Evolutionary conservation across 169 alveolate genomes (phyloP).

Genomic region (Fabrea salina): DNA sequence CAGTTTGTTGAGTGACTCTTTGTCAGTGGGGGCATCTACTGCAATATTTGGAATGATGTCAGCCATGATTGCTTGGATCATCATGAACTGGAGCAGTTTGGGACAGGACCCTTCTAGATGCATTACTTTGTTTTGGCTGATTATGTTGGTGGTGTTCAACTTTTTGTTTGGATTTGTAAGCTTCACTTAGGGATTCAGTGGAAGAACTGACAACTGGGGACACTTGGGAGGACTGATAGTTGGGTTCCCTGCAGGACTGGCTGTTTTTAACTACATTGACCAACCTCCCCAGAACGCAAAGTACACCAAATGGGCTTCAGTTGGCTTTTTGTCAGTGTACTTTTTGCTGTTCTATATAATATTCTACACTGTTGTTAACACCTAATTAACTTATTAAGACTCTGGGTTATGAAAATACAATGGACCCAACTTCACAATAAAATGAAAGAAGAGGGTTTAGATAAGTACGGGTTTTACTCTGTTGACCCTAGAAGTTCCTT

Average conservation of each 20-base stretch:
- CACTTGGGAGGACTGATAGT: conserved; percentile 55
- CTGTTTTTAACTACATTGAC: conserved; percentile 28
- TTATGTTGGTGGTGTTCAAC: conserved; percentile 27
- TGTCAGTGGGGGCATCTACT: conserved; percentile 57
- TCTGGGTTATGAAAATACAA: too few species aligned
- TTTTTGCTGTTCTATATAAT: conserved; percentile 3
- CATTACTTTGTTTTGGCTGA: conserved; percentile 30
- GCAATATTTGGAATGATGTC: conserved; percentile 45
- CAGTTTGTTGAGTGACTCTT: not conserved
- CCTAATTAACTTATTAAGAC: not conserved
- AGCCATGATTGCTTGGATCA: conserved; percentile 33
- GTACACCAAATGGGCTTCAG: not conserved
- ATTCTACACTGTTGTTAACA: not conserved
- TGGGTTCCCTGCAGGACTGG: conserved; percentile 36
- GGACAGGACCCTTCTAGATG: conserved; percentile 19
- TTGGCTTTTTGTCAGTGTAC: not conserved
- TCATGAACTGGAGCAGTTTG: conserved; percentile 47
- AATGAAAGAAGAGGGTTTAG: too few species aligned
- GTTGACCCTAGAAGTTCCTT: too few species aligned
- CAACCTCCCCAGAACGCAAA: not conserved
- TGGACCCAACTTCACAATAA: too few species aligned
- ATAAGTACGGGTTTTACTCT: too few species aligned
- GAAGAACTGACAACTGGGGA: conserved; percentile 38
- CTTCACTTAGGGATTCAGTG: not conserved
- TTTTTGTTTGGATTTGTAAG: conserved; percentile 9